A percentile compares a stretch with the other conserved stretches of the same genome.
These are phyloP conservation scores for Orbilia ellipsospora DNA, from an alignment of 2,329 filamentous ascomycete genomes.

Conservation along the genomic window DNA sequence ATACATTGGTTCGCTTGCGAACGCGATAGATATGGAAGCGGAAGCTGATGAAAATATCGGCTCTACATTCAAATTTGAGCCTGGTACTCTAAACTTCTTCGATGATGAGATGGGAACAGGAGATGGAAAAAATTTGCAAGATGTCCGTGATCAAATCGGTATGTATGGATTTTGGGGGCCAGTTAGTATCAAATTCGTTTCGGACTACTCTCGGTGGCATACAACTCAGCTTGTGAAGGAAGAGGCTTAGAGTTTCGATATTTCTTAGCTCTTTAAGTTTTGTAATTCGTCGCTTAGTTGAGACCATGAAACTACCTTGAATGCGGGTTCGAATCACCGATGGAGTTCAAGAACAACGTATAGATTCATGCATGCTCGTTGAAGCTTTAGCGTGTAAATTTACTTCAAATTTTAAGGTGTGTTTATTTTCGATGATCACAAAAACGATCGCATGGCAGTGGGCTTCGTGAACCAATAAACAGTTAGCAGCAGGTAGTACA, in stretches of 20 bases:
- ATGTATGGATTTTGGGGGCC: conserved; percentile 15
- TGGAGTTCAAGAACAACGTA: no score
- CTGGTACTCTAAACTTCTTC: no score
- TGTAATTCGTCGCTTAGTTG: background rate
- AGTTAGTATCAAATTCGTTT: conserved; percentile 13
- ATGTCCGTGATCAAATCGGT: background rate
- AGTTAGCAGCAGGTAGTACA: no score
- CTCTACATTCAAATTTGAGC: background rate
- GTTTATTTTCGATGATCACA: no score
- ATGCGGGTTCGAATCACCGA: no score
- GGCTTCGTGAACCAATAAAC: no score
- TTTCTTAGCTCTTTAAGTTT: background rate
- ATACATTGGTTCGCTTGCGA: conserved; percentile 2
- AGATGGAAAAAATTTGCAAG: background rate
- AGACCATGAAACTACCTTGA: no score
- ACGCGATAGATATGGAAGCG: background rate
- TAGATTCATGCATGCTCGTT: no score
- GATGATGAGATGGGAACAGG: background rate
- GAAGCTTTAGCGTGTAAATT: no score
- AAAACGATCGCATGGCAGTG: no score
- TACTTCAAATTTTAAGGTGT: no score
- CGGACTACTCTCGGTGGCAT: conserved; percentile 8
- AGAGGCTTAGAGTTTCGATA: background rate
- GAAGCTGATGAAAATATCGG: background rate
- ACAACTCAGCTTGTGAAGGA: conserved; percentile 6